These are phyloP conservation scores for Suillus sp. DNA, from an alignment of 768 basidiomycete species.

Conservation along the genomic window DNA sequence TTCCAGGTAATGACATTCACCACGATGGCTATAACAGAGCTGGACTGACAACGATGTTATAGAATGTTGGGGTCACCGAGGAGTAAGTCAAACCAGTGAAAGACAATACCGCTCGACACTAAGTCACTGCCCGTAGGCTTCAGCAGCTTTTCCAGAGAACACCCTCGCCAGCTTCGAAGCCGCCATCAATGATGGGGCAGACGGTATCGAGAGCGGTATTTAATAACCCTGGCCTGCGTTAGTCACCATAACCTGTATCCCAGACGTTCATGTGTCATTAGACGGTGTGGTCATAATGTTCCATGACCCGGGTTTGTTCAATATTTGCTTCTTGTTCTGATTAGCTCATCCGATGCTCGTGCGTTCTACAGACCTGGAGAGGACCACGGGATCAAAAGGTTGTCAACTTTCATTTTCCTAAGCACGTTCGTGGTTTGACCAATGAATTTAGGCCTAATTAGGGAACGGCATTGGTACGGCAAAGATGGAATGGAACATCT, in stretches of 20 bases:
- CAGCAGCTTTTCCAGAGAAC: conserved; percentile 88
- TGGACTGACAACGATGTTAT: conserved; percentile 7
- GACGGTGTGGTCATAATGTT: conserved; percentile 94
- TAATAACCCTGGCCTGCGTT: conserved; percentile 36
- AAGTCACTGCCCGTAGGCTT: conserved; percentile 61
- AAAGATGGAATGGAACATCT: conserved; percentile 73
- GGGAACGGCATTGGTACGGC: conserved; percentile 72
- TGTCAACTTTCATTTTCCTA: conserved; percentile 6
- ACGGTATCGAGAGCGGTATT: conserved; percentile 98
- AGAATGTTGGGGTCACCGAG: conserved; percentile 85
- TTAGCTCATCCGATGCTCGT: conserved; percentile 28
- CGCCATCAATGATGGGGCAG: conserved; percentile 92
- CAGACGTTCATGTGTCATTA: conserved; percentile 93
- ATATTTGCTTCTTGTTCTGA: conserved; percentile 21
- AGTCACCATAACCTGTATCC: conserved; percentile 53
- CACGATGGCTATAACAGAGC: neutral
- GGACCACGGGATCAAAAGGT: conserved; percentile 85
- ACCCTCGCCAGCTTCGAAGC: conserved; percentile 94
- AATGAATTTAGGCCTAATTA: conserved; percentile 56
- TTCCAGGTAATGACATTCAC: conserved; percentile 29
- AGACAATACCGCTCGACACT: neutral
- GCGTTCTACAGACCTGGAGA: conserved; percentile 52
- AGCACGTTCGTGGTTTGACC: conserved; percentile 32
- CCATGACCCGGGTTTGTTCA: conserved; percentile 78
- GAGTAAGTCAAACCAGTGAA: conserved; percentile 56